These are phyloP conservation scores for Phaseolus lunatus DNA, from an alignment of 306 rosid genomes.

Conservation along the genomic window DNA sequence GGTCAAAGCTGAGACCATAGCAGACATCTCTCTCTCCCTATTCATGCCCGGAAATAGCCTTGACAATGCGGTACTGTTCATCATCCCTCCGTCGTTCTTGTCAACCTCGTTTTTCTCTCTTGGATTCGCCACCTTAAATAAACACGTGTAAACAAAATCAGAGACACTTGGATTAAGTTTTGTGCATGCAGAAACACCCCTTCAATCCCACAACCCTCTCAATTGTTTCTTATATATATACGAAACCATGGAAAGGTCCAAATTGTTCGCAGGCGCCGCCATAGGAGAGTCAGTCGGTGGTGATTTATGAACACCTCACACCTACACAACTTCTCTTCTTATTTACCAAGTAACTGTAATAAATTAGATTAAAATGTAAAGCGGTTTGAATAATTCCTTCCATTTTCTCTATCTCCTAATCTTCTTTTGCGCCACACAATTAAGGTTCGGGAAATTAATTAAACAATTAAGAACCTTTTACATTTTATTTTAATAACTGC, in stretches of 20 bases:
- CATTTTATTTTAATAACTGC: not conserved
- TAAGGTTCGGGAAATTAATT: not conserved
- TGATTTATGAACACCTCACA: conserved; percentile 9
- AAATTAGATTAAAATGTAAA: not conserved
- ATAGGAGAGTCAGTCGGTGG: conserved; percentile 51
- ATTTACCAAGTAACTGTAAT: not conserved
- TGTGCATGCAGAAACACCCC: conserved; percentile 21
- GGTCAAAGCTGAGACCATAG: conserved; percentile 61
- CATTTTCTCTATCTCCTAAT: not conserved
- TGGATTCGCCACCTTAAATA: conserved; percentile 57
- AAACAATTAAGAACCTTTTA: not conserved
- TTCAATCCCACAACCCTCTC: not conserved
- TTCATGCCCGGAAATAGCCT: conserved; percentile 47
- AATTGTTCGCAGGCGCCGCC: conserved; percentile 47
- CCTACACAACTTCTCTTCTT: not conserved
- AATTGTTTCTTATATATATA: conserved; percentile 20
- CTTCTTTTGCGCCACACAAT: not conserved
- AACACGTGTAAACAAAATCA: conserved; percentile 38
- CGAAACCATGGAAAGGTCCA: conserved; percentile 43
- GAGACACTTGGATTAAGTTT: not conserved
- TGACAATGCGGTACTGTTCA: not conserved
- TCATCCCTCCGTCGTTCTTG: not conserved
- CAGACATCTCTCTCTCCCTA: conserved; percentile 61
- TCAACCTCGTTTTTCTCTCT: conserved; percentile 26
- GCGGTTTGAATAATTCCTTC: not conserved